These are phyloP conservation scores for Mucor mucedo DNA, from an alignment of 371 early-diverging fungal genomes.

Conservation along the genomic window DNA sequence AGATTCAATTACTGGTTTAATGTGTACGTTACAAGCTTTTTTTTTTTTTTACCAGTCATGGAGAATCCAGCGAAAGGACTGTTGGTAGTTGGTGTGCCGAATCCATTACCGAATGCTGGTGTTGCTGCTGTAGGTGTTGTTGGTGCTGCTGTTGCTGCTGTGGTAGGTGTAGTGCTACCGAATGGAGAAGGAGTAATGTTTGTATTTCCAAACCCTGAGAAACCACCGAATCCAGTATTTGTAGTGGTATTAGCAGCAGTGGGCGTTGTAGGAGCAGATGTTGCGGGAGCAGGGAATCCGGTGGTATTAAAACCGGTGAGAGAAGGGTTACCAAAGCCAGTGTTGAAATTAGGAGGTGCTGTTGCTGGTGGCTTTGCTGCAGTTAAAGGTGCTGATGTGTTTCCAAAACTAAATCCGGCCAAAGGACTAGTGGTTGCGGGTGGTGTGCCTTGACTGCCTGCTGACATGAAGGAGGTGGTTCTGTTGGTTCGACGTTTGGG, in stretches of 20 bases:
- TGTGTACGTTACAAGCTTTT: too few species aligned
- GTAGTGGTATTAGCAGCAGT: not conserved
- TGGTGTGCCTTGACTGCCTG: slow-evolving; percentile 14
- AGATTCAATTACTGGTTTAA: too few species aligned
- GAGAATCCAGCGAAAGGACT: not conserved
- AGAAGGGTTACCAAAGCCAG: slow-evolving; percentile 3
- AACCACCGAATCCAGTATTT: not conserved
- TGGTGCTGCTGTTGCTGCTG: not conserved
- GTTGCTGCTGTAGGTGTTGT: not conserved
- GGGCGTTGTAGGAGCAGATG: not conserved
- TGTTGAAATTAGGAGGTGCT: slow-evolving; percentile 4
- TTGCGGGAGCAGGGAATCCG: not conserved
- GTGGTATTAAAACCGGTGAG: not conserved
- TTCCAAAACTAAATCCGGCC: slow-evolving; percentile 16
- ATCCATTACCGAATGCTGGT: slow-evolving; percentile 1
- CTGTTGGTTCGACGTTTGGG: slow-evolving; percentile 26
- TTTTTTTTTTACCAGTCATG: not conserved
- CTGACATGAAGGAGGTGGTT: slow-evolving; percentile 20
- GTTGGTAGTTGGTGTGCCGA: slow-evolving; percentile 3
- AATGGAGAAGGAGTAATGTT: not conserved
- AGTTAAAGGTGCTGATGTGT: slow-evolving; percentile 7
- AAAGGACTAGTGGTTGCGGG: slow-evolving; percentile 8
- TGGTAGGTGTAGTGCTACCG: not conserved
- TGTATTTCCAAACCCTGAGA: not conserved
- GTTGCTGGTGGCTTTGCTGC: not conserved